Base-by-base conservation (phyloP, 2,329 filamentous ascomycete genomes). In the Fusarium sp. region DNA sequence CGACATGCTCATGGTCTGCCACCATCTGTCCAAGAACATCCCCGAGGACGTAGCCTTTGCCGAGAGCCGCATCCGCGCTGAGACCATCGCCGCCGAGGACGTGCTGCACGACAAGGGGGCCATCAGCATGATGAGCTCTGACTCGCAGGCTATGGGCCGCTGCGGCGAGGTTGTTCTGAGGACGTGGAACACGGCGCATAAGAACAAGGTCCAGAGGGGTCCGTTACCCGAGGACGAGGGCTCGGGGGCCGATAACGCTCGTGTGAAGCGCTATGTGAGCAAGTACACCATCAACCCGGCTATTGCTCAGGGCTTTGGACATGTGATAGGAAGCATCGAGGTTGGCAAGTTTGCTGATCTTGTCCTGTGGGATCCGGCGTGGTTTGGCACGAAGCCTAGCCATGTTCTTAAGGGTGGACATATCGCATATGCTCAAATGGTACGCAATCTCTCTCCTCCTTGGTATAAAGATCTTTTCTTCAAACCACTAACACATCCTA, bases 241-340 rank as follows among this genome's bases (percentile, higher is more conserved):
- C 22, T 89, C 91, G 0, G 89, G 82, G 10, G 92, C 91, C 0
- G 94, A 98, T 73, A 98, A 98, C 76, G 93, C 92, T 79, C 83
- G 94, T 36, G 94, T 96, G 7, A 97, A 96, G 81, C 80, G 94
- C 25, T 98, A 98, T 74, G 83, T 98, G 41, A 92, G 90, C 79
- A 98, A 98, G 80, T 97, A 97, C 76, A 98, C 94, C 22, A 88
- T 98, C 78, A 98, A 98, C 77, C 92, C 94, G 1, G 92, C 94
- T 10, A 83, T 97, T 61, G 88, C 93, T 0, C 94, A 98, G 76
- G 94, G 94, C 3, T 96, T 98, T 88, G 79, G 83, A 1, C 94
- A 97, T 74, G 71, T 96, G 3, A 86, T 98, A 61, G 94, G 94
- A 7, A 94, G 91, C 67, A 78, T 97, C 50, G 93, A 97, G 79